Base-by-base conservation (phyloP, 2,329 filamentous ascomycete species). In the Aspergillus persii region DNA sequence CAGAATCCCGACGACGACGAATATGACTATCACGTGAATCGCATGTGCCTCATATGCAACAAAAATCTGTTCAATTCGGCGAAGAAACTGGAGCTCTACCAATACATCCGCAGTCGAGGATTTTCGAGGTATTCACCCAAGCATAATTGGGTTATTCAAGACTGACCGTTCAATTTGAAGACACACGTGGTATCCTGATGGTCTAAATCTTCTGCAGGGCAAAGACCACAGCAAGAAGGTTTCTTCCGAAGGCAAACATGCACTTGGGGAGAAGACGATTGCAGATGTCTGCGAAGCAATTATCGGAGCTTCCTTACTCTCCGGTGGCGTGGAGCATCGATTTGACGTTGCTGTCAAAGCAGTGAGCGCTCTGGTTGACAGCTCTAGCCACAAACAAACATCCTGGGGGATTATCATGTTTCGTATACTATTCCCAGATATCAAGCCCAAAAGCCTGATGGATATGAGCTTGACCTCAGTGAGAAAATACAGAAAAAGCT, bases 221-320 rank as follows among this genome's bases (percentile, higher is more conserved):
- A 96, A 94, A 68, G 79, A 81, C 4, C 77, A 80, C 49, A 84
- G 81, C 60, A 80, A 77, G 55, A 81, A 78, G 58, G 80, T 75
- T 23, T 66, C 63, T 5, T 64, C 68, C 2, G 70, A 76, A 48
- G 63, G 66, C 30, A 82, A 77, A 8, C 93, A 97, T 69, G 79
- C 78, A 0, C 83, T 99, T 2, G 88, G 87, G 0, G 90, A 96
- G 75, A 99, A 99, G 79, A 89, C 90, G 0, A 89, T 96, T 68
- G 94, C 95, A 3, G 95, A 98, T 74, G 92, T 98, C 0, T 96
- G 91, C 61, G 95, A 98, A 72, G 94, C 95, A 0, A 78, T 97
- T 58, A 98, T 99, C 51, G 95, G 94, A 5, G 95, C 94, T 2
- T 89, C 93, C 0, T 80, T 86, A 53, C 87, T 88, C 46, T 77